Conservation (phyloP, 805 yeast genomes). For the Torulaspora quercuum region DNA sequence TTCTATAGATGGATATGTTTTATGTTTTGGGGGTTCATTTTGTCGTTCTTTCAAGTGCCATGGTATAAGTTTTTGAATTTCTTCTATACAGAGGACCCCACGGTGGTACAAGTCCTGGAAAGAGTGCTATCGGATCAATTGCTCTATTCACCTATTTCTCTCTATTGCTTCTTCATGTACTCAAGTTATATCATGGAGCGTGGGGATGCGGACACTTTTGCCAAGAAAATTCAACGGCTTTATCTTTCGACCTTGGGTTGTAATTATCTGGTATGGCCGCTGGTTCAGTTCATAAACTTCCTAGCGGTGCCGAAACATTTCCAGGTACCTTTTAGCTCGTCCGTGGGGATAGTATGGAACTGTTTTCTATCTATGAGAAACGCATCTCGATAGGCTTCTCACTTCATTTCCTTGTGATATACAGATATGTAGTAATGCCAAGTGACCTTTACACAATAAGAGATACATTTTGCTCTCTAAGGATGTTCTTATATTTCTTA, state of each 20-base stretch:
- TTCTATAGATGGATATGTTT: conserved; percentile 73
- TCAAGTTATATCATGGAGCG: conserved; percentile 78
- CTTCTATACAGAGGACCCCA: conserved; percentile 75
- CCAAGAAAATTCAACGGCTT: conserved; percentile 59
- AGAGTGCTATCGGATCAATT: conserved; percentile 88
- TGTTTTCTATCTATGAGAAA: conserved; percentile 83
- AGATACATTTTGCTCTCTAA: conserved; percentile 16
- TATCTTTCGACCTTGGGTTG: conserved; percentile 64
- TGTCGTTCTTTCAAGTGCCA: conserved; percentile 78
- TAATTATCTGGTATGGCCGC: conserved; percentile 77
- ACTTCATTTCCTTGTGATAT: too few relatives aligned
- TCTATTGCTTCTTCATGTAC: conserved; percentile 76
- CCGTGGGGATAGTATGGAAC: conserved; percentile 90
- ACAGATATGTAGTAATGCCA: too few relatives aligned
- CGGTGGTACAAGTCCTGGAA: conserved; percentile 78
- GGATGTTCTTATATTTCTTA: conserved; percentile 38
- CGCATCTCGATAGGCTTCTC: conserved; percentile 38
- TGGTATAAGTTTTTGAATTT: conserved; percentile 84
- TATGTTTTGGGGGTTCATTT: conserved; percentile 79
- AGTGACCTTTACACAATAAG: conserved; percentile 7
- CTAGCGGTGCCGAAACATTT: conserved; percentile 62
- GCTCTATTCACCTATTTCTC: conserved; percentile 81
- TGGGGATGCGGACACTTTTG: conserved; percentile 63
- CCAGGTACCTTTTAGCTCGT: conserved; percentile 88
- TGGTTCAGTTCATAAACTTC: conserved; percentile 74